Base-by-base conservation (phyloP, 2,329 filamentous ascomycete species). In the Microsporum canis region DNA sequence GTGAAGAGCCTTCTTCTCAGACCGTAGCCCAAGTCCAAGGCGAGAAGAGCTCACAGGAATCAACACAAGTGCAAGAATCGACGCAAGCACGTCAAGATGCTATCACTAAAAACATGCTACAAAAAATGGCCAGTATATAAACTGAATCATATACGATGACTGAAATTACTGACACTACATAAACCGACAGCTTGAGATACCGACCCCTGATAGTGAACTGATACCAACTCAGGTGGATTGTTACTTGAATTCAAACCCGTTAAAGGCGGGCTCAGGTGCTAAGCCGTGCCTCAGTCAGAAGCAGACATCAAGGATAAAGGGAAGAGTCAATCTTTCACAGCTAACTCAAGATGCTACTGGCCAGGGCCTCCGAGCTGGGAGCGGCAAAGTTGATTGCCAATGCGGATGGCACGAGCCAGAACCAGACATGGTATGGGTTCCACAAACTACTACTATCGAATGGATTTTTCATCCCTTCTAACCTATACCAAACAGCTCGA, bases 321-420 rank as follows among this genome's bases (percentile, higher is more conserved):
- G 29, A 12, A 34, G 29, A 53, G 8, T 53, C 12, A 31, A 14
- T 12, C 4, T 29, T 53, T 53, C 49, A 14, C 49, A 53, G 17
- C 3, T 31, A 3, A 53, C 49, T n/a, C 55, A 41, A 29, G 8
- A 8, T 23, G 33, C 33, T 2, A 8, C 10, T 29, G 55, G 34
- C 10, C 12, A 39, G n/a, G n/a, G 23, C 5, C 17, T 7, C 10
- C n/a, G 23, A 14, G 27, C 5, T 29, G 38, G 55, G 12, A 23
- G 23, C 34, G 33, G 33, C 12, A 1, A 39, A 14, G 62, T 78
- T 27, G 65, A 66, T 5, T 80, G 78, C 60, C 73, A 77, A 62
- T 79, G 78, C 64, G 75, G 71, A 10, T 69, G 68, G 65, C 64
- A 70, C 27, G 67, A 70, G 23, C 71, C 75, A 61, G 75, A 78